These are phyloP conservation scores for Nakazawaea sp. DNA, from an alignment of 805 yeast genomes.

Conservation along the genomic window DNA sequence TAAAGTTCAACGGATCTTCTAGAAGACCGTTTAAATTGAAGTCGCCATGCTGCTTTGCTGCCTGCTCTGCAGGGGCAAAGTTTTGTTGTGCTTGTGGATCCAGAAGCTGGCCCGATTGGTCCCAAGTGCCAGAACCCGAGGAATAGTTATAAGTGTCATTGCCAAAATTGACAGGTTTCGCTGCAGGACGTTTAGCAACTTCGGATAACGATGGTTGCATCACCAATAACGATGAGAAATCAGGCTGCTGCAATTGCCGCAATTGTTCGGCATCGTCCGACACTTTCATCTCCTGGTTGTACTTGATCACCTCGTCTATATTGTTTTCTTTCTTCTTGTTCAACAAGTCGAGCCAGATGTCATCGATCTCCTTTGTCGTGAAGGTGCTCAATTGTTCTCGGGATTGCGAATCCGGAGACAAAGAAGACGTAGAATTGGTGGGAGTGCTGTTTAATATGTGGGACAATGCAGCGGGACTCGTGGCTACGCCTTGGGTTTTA, in stretches of 20 bases:
- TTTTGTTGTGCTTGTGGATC: too few relatives aligned
- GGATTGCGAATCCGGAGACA: background rate
- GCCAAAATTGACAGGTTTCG: too few relatives aligned
- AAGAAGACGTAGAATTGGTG: background rate
- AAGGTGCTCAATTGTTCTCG: background rate
- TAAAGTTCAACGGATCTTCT: conserved; percentile 6
- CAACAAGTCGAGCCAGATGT: conserved; percentile 7
- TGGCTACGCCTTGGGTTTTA: background rate
- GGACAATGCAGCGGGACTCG: background rate
- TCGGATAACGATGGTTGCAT: background rate
- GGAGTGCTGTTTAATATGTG: conserved; percentile 1
- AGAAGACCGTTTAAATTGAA: conserved; percentile 8
- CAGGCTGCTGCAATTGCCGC: conserved; percentile 4
- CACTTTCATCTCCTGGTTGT: background rate
- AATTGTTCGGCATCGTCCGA: conserved; percentile 1
- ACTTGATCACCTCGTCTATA: conserved; percentile 2
- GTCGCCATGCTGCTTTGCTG: background rate
- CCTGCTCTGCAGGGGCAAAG: too few relatives aligned
- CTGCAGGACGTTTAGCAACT: too few relatives aligned
- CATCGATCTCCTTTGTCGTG: conserved; percentile 6
- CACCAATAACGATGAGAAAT: conserved; percentile 2
- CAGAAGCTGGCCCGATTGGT: too few relatives aligned
- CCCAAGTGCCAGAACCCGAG: too few relatives aligned
- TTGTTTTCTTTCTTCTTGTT: conserved; percentile 6
- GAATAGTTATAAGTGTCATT: too few relatives aligned